phyloP scores from a whole-genome alignment of 164 flowering plant species.

The Protea cynaroides region DNA sequence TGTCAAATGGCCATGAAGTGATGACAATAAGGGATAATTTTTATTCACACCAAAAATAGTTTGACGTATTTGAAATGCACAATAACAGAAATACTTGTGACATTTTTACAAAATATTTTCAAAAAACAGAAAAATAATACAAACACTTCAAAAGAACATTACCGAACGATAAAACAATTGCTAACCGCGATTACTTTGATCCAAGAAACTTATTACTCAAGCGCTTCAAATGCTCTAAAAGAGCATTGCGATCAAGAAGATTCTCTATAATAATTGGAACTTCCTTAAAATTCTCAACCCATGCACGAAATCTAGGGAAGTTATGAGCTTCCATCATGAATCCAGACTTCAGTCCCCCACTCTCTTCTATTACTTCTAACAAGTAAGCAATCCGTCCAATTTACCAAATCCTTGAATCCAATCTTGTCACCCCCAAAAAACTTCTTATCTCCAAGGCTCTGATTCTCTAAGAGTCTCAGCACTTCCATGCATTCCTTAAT shows the following conservation, averaged over 20 bases:
- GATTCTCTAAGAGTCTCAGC: conserved; percentile 11
- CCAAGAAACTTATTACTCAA: not conserved
- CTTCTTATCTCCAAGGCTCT: conserved; percentile 9
- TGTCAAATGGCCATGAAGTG: no score
- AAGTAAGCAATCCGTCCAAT: conserved; percentile 9
- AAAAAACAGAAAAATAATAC: no score
- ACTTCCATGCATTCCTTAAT: conserved; percentile 1
- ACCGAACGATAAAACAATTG: no score
- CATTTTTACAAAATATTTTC: no score
- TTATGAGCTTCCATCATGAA: conserved; percentile 5
- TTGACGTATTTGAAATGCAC: no score
- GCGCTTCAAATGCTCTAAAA: not conserved
- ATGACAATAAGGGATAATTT: no score
- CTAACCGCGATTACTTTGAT: no score
- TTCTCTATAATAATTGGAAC: conserved; percentile 7
- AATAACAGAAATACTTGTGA: no score
- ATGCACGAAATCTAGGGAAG: conserved; percentile 12
- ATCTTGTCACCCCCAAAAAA: no score
- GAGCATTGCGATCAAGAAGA: no score
- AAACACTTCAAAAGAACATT: no score
- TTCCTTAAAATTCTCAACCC: conserved; percentile 11
- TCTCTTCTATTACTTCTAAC: conserved; percentile 9
- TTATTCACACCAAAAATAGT: no score
- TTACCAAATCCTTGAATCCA: conserved; percentile 9
- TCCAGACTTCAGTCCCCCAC: not conserved